A percentile compares a stretch with the other conserved stretches of the same genome.
Evolutionary conservation across 805 yeast genomes (phyloP).

Genomic region (Cephaloascus albidus): DNA sequence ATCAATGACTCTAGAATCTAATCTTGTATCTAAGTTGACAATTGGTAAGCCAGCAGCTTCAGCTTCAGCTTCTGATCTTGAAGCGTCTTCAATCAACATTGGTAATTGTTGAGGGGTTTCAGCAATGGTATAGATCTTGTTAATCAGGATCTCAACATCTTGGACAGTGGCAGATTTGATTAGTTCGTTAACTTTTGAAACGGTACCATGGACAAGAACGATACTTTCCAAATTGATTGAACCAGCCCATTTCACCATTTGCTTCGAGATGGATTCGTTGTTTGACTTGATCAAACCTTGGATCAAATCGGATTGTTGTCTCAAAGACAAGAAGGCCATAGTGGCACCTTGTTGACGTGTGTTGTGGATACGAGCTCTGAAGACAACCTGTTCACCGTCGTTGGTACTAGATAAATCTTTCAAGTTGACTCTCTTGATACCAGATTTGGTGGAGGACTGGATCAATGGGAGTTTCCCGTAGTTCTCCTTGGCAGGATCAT

Average conservation of each 20-base stretch:
- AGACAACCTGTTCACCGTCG: constrained; percentile 69
- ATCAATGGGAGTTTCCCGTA: constrained; percentile 87
- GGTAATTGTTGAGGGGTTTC: constrained; percentile 93
- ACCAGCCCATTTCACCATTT: constrained; percentile 95
- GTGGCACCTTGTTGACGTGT: constrained; percentile 95
- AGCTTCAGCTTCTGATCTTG: constrained; percentile 90
- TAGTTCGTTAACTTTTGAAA: constrained; percentile 75
- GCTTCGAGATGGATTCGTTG: constrained; percentile 73
- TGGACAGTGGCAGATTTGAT: constrained; percentile 88
- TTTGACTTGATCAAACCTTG: constrained; percentile 81
- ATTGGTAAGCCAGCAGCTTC: constrained; percentile 87
- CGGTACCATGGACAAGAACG: constrained; percentile 82
- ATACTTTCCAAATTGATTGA: constrained; percentile 81
- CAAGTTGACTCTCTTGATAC: constrained; percentile 52
- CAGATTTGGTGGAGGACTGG: constrained; percentile 66
- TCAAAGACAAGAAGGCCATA: constrained; percentile 79
- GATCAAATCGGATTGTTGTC: constrained; percentile 79
- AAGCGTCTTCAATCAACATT: constrained; percentile 90
- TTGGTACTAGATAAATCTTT: constrained; percentile 44
- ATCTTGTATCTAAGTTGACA: constrained; percentile 92
- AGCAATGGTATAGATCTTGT: constrained; percentile 65
- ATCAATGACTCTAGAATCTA: constrained; percentile 93
- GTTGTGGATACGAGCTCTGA: constrained; percentile 92
- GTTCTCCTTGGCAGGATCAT: constrained; percentile 76
- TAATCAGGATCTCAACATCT: constrained; percentile 76